Base-by-base conservation (phyloP, 139 green algal genomes). In the Picochlorum sp. region DNA sequence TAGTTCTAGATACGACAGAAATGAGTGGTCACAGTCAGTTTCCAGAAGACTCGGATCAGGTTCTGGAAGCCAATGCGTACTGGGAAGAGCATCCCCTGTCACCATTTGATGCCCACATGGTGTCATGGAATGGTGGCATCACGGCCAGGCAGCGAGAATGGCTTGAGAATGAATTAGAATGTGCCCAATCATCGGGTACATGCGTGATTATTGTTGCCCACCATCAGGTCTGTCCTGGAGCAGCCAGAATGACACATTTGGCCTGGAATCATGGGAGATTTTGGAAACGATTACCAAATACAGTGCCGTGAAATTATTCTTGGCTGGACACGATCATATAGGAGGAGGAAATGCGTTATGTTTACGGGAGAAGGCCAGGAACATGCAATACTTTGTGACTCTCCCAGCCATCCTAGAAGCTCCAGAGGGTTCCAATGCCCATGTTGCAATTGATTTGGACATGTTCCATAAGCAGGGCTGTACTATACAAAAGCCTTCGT, bases 1-100 rank as follows among this genome's bases (percentile, higher is more conserved):
- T 92, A 1, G 70, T 85, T n/a, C 72, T 90, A 61, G 82, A 92
- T 66, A 85, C 85, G 23, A 91, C 85, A 45, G 85, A 92, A 26
- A 74, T 91, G 59, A 81, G 63, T 41, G 66, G 79, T 7, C 76
- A 81, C 73, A 76, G 52, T 28, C 49, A 49, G 18, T 76, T 74
- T 28, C 61, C 65, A 2, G 59, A 75, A 62, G 76, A 71, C 20
- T 74, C 71, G 2, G 20, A 45, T 7, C 45, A 74, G 50, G 62
- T 44, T 30, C 51, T 66, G 32, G 79, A 86, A 62, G 74, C 85
- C 8, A n/a, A 55, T 16, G 65, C 57, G 20, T 90, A 74, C 37
- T 20, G 75, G 54, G 67, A 32, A 1, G 41, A 44, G 6, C 82
- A 87, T 56, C 76, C 77, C 4, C 18, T 79, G 57, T 69, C 45